These are phyloP conservation scores for Cladobotryum protrusum DNA, from an alignment of 2,329 filamentous ascomycete species.

Conservation along the genomic window DNA sequence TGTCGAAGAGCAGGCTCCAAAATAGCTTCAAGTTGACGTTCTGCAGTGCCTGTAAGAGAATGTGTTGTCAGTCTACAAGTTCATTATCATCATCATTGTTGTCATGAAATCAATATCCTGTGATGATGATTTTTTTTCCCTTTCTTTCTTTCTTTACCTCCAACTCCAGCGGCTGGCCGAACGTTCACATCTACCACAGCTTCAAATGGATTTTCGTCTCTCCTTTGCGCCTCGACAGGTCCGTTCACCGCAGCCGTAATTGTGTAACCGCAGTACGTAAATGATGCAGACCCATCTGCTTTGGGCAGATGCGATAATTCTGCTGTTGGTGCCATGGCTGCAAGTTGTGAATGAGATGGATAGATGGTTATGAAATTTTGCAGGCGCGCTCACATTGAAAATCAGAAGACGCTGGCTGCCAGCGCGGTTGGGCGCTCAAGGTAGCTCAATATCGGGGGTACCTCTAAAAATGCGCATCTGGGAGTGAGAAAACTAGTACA, in stretches of 20 bases:
- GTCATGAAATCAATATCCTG: background rate
- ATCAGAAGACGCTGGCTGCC: no score
- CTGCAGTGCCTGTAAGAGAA: slow-evolving; percentile 51
- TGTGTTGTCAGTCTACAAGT: background rate
- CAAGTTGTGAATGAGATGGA: background rate
- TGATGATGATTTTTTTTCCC: background rate
- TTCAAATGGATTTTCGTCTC: slow-evolving; percentile 89
- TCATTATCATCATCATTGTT: background rate
- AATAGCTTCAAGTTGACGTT: slow-evolving; percentile 75
- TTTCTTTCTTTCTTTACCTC: slow-evolving; percentile 45
- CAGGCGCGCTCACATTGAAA: background rate
- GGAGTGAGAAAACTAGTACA: background rate
- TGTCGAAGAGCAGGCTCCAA: slow-evolving; percentile 66
- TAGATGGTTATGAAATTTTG: background rate
- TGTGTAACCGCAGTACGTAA: slow-evolving; percentile 68
- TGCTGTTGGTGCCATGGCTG: slow-evolving; percentile 38
- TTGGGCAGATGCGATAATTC: slow-evolving; percentile 57
- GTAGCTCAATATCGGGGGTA: no score
- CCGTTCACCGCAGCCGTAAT: slow-evolving; percentile 86
- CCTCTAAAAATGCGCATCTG: background rate
- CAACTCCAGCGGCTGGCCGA: slow-evolving; percentile 76
- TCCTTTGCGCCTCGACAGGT: slow-evolving; percentile 79
- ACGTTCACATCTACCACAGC: slow-evolving; percentile 86
- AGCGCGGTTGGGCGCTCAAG: no score
- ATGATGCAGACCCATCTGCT: slow-evolving; percentile 74